These are phyloP conservation scores for Phalaenopsis equestris DNA, from an alignment of 106 monocot genomes.

Conservation along the genomic window DNA sequence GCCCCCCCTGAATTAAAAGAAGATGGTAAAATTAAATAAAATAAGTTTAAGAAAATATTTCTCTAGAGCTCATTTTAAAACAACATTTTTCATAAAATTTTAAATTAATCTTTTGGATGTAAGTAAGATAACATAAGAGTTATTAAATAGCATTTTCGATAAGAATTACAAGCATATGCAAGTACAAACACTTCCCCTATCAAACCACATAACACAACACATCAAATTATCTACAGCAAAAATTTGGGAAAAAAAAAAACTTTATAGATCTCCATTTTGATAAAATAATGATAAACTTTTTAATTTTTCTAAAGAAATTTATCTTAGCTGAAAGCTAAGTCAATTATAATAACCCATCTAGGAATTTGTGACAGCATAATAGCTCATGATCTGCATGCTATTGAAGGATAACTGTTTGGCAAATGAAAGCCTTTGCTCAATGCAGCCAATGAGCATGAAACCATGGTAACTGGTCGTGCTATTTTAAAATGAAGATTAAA, in stretches of 20 bases:
- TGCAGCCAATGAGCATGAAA: background rate
- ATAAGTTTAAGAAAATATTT: background rate
- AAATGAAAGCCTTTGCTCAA: background rate
- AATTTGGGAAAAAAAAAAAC: too few species aligned
- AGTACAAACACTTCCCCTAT: background rate
- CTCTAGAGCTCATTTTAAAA: background rate
- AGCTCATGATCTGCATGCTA: background rate
- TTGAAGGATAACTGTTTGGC: background rate
- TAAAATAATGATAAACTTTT: too few species aligned
- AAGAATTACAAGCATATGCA: background rate
- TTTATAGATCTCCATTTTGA: too few species aligned
- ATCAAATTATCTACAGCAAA: background rate
- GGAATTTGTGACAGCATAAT: too few species aligned
- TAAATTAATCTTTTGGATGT: background rate
- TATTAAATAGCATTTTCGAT: background rate
- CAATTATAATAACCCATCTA: too few species aligned
- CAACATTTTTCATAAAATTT: background rate
- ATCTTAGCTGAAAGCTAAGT: too few species aligned
- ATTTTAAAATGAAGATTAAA: background rate
- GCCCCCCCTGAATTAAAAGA: background rate
- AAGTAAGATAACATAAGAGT: background rate
- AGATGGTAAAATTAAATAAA: background rate
- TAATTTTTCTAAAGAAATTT: too few species aligned
- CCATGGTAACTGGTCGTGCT: background rate
- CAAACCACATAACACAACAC: background rate